Conservation (phyloP, 2,329 filamentous ascomycete species). For the Pseudopyrenochaeta lycopersici region DNA sequence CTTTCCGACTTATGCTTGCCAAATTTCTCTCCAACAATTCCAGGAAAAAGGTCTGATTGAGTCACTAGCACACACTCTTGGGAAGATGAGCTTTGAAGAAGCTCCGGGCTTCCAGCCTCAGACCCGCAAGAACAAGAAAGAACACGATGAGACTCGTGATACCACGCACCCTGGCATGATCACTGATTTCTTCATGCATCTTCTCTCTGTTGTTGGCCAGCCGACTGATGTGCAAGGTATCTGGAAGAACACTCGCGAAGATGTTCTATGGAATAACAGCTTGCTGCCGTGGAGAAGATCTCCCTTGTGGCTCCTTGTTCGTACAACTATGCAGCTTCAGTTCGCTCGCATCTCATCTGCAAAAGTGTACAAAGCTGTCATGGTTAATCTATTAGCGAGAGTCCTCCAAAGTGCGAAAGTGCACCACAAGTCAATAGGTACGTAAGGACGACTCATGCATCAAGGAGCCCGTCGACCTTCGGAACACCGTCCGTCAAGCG, state of each 20-base stretch:
- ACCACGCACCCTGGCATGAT: constrained; percentile 61
- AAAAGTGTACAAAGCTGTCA: constrained; percentile 62
- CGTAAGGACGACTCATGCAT: too few species aligned
- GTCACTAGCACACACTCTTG: constrained; percentile 43
- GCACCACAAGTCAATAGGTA: too few species aligned
- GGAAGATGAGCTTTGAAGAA: constrained; percentile 48
- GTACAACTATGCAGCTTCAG: constrained; percentile 59
- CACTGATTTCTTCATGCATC: constrained; percentile 60
- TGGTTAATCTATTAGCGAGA: constrained; percentile 48
- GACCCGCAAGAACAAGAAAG: too few species aligned
- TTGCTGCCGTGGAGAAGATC: constrained; percentile 61
- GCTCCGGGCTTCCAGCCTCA: constrained; percentile 43
- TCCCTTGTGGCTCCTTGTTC: constrained; percentile 64
- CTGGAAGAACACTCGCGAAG: constrained; percentile 64
- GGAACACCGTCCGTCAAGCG: too few species aligned
- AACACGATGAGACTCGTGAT: constrained; percentile 56
- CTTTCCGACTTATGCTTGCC: constrained; percentile 56
- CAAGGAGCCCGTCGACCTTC: too few species aligned
- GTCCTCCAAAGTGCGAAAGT: too few species aligned
- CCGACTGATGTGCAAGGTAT: constrained; percentile 40
- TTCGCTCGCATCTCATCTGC: constrained; percentile 13
- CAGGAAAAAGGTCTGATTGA: constrained; percentile 13
- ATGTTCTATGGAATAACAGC: constrained; percentile 57
- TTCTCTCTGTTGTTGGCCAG: constrained; percentile 49
- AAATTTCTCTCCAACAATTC: constrained; percentile 36